Percentiles rank a stretch among this genome's conserved stretches.
phyloP scores from a whole-genome alignment of 2,329 filamentous ascomycete species.

The Colletotrichum tamarilloi region DNA sequence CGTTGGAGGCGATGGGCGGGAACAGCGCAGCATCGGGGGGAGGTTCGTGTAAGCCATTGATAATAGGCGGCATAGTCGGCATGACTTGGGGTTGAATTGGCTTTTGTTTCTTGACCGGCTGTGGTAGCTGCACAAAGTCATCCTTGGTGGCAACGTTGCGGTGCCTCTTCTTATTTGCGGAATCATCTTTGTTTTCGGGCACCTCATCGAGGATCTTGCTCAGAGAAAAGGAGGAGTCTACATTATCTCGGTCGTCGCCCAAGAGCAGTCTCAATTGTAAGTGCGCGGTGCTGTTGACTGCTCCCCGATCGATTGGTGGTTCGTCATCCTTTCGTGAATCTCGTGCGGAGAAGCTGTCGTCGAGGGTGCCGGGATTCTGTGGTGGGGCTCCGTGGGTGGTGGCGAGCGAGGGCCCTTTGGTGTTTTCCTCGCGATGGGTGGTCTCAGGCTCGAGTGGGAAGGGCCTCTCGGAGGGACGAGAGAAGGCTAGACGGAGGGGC shows the following conservation, averaged over 20 bases:
- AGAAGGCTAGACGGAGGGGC: slow-evolving; percentile 57
- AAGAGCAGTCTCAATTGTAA: slow-evolving; percentile 53
- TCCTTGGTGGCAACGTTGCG: slow-evolving; percentile 63
- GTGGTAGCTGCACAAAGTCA: slow-evolving; percentile 72
- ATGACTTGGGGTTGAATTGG: slow-evolving; percentile 60
- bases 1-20: slow-evolving; percentile 69
- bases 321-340: slow-evolving; percentile 32
- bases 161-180: slow-evolving; percentile 65
- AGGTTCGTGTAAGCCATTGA: slow-evolving; percentile 72
- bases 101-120: slow-evolving; percentile 74
- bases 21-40: slow-evolving; percentile 71
- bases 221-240: slow-evolving; percentile 55
- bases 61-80: slow-evolving; percentile 70
- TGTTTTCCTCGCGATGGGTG: slow-evolving; percentile 52
- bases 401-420: slow-evolving; percentile 35
- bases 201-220: slow-evolving; percentile 59
- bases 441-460: slow-evolving; percentile 65
- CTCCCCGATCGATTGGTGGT: not conserved
- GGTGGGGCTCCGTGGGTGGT: slow-evolving; percentile 32
- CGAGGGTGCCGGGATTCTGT: slow-evolving; percentile 13
- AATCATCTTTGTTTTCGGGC: slow-evolving; percentile 56
- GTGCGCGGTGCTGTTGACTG: slow-evolving; percentile 20
- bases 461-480: slow-evolving; percentile 56
- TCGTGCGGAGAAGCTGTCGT: slow-evolving; percentile 26
- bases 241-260: slow-evolving; percentile 48